A percentile compares a stretch with the other conserved stretches of the same genome.
phyloP scores from a whole-genome alignment of 441 rosid genomes.

The Macaranga tanarius region DNA sequence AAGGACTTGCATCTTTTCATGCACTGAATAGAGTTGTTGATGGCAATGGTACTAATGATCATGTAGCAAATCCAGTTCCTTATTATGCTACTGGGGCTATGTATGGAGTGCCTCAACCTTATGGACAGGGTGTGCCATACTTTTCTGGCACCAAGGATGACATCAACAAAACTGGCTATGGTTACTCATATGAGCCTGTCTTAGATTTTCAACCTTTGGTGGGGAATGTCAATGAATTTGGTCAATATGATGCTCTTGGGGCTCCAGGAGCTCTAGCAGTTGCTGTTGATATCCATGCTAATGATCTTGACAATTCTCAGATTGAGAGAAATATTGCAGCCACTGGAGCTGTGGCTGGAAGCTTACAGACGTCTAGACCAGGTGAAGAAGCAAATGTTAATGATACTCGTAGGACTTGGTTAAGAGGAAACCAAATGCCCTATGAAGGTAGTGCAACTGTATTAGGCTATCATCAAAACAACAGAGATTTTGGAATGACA shows the following conservation, averaged over 20 bases:
- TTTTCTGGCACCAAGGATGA: constrained; percentile 6
- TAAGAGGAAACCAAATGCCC: neutral
- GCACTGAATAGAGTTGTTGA: constrained; percentile 14
- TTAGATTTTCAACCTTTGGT: constrained; percentile 1
- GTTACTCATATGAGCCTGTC: constrained; percentile 11
- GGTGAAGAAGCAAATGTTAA: constrained; percentile 10
- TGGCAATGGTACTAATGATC: constrained; percentile 13
- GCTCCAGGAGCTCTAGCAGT: neutral
- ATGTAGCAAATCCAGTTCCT: neutral
- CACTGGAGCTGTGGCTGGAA: neutral
- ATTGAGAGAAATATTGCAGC: constrained; percentile 6
- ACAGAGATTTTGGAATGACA: neutral
- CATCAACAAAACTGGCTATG: constrained; percentile 5
- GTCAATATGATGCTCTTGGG: constrained; percentile 2
- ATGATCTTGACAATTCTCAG: constrained; percentile 6
- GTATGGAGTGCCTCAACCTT: constrained; percentile 18
- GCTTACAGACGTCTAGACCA: constrained; percentile 3
- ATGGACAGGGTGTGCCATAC: constrained; percentile 6
- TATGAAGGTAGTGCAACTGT: neutral
- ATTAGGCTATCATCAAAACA: neutral
- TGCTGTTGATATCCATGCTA: neutral
- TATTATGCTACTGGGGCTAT: neutral
- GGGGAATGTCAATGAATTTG: constrained; percentile 3
- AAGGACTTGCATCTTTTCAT: constrained; percentile 8
- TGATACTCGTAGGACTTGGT: neutral